These are phyloP conservation scores for Puccinia brachypodii DNA, from an alignment of 1,284 basidiomycete genomes.

Conservation along the genomic window DNA sequence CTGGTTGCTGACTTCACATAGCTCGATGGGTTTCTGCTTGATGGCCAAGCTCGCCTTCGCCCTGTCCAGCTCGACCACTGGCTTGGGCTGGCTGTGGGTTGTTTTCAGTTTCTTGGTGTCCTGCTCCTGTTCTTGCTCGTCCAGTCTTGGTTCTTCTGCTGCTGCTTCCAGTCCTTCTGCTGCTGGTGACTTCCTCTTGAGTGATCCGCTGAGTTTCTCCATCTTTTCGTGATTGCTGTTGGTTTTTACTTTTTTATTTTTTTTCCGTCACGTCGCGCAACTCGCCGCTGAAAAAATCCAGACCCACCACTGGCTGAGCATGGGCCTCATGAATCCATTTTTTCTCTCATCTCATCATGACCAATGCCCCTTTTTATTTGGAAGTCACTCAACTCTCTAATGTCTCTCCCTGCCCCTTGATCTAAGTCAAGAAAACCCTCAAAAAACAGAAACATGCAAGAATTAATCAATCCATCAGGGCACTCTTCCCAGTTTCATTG, in stretches of 20 bases:
- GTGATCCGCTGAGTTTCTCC: background rate
- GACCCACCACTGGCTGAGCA: too few species aligned
- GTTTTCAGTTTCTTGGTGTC: background rate
- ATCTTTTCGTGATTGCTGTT: background rate
- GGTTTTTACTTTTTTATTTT: background rate
- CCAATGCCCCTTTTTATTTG: too few species aligned
- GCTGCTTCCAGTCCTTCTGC: background rate
- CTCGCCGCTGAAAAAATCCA: too few species aligned
- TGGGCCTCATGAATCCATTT: too few species aligned
- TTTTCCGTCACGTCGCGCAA: background rate
- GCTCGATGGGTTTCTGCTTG: constrained; percentile 35
- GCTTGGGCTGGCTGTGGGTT: constrained; percentile 15
- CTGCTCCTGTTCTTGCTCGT: background rate
- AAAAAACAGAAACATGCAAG: too few species aligned
- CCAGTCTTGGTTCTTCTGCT: background rate
- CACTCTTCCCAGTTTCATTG: too few species aligned
- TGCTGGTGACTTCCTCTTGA: background rate
- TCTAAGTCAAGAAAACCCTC: too few species aligned
- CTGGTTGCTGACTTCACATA: constrained; percentile 26
- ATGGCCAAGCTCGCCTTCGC: background rate
- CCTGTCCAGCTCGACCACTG: constrained; percentile 21
- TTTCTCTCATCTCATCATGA: too few species aligned
- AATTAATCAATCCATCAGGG: too few species aligned
- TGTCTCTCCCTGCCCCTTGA: too few species aligned
- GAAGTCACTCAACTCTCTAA: too few species aligned